Evolutionary conservation across 257 asterid genomes (phyloP).

Genomic region (Forsythia suspensa): DNA sequence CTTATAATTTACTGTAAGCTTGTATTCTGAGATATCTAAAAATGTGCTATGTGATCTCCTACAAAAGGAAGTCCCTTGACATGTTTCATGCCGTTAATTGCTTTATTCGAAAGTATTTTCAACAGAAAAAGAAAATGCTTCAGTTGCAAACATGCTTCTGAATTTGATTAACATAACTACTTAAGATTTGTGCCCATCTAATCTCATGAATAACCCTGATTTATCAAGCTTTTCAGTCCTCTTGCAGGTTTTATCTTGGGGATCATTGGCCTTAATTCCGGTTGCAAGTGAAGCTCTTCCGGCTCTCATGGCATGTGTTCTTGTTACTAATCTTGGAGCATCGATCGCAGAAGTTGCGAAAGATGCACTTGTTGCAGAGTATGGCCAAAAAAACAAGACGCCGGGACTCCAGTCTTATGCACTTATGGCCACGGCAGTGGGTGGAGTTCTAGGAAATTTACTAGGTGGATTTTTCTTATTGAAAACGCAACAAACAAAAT

Average conservation of each 20-base stretch:
- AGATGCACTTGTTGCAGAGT: slow-evolving; percentile 84
- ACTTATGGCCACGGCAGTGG: slow-evolving; percentile 72
- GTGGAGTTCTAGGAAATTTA: slow-evolving; percentile 80
- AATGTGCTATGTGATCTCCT: background rate
- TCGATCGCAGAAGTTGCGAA: slow-evolving; percentile 82
- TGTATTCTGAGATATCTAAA: background rate
- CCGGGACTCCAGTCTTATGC: slow-evolving; percentile 84
- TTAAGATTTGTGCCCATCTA: background rate
- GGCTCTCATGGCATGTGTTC: slow-evolving; percentile 61
- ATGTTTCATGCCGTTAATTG: slow-evolving; percentile 7
- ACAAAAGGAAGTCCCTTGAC: background rate
- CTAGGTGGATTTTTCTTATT: slow-evolving; percentile 69
- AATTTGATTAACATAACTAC: background rate
- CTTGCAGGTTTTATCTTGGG: slow-evolving; percentile 85
- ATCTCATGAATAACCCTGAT: slow-evolving; percentile 20
- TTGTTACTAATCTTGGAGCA: slow-evolving; percentile 76
- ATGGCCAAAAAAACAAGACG: slow-evolving; percentile 59
- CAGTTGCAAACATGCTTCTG: background rate
- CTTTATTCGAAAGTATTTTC: background rate
- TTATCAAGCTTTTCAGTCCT: slow-evolving; percentile 44
- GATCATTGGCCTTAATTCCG: slow-evolving; percentile 65
- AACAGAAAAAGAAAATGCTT: background rate
- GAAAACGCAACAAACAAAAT: slow-evolving; percentile 51
- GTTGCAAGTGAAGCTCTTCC: slow-evolving; percentile 58
- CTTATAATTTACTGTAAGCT: background rate